Percentiles rank a stretch among this genome's conserved stretches.
These are phyloP conservation scores for Bocquillonia castaneifolia DNA, from an alignment of 441 rosid species.

Conservation along the genomic window DNA sequence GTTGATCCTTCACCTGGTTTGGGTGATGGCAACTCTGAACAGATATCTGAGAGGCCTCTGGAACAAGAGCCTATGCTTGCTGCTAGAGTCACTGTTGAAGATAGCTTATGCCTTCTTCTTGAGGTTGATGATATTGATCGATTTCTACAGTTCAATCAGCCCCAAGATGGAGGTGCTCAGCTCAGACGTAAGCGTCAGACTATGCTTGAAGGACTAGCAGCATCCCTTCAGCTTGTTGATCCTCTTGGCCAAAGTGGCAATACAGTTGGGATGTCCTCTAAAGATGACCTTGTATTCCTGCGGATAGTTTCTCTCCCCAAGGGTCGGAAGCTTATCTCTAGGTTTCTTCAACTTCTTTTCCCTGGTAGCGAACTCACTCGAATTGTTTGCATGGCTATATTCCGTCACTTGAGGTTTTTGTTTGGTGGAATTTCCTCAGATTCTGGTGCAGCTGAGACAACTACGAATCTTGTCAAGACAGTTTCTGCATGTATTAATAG, in stretches of 20 bases:
- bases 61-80: conserved; percentile 86
- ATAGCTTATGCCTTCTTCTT: conserved; percentile 50
- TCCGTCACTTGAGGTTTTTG: conserved; percentile 69
- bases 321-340: conserved; percentile 63
- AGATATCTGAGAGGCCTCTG: conserved; percentile 61
- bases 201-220: conserved; percentile 75
- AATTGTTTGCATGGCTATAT: conserved; percentile 84
- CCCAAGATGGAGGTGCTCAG: conserved; percentile 83
- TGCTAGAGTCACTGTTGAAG: conserved; percentile 76
- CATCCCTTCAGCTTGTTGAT: conserved; percentile 84
- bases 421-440: conserved; percentile 77
- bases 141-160: conserved; percentile 56
- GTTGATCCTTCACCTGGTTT: conserved; percentile 50
- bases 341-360: conserved; percentile 64
- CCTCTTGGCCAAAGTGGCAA: conserved; percentile 74
- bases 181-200: conserved; percentile 67
- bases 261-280: conserved; percentile 47
- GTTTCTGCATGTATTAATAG: conserved; percentile 61
- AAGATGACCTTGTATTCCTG: conserved; percentile 78
- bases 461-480: conserved; percentile 51
- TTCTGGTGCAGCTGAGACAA: conserved; percentile 57
- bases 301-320: conserved; percentile 78
- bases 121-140: conserved; percentile 86
- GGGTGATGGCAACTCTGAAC: conserved; percentile 54
- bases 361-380: conserved; percentile 85